A percentile compares a stretch with the other conserved stretches of the same genome.
phyloP scores from a whole-genome alignment of 345 rosid species.

The Triadica sebifera region DNA sequence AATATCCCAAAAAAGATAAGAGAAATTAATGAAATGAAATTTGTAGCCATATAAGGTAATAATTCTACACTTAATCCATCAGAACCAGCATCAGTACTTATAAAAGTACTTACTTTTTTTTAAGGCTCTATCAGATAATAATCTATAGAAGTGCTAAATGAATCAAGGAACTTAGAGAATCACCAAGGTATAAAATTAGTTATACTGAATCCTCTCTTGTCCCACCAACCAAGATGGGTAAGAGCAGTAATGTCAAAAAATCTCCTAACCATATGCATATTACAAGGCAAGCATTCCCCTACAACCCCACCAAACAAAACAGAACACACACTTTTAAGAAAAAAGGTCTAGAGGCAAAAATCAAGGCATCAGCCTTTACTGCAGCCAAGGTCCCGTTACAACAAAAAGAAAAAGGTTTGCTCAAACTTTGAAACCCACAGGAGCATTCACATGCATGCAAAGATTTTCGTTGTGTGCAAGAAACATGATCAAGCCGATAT shows the following conservation, averaged over 20 bases:
- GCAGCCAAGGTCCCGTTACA: not conserved
- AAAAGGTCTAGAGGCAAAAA: not conserved
- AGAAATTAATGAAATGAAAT: not conserved
- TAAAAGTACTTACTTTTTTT: not conserved
- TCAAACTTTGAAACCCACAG: too few relatives aligned
- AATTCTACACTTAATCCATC: not conserved
- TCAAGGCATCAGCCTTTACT: not conserved
- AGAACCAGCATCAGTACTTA: not conserved
- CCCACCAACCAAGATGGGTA: not conserved
- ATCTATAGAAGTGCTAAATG: not conserved
- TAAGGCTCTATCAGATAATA: not conserved
- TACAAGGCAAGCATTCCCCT: not conserved
- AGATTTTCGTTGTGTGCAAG: not conserved
- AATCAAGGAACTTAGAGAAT: not conserved
- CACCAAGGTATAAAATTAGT: not conserved
- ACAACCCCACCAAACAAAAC: not conserved
- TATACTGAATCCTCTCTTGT: not conserved
- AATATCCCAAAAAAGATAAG: not conserved
- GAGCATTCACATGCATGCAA: not conserved
- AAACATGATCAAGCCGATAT: not conserved
- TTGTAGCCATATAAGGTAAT: not conserved
- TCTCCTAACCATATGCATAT: not conserved
- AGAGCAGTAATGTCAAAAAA: not conserved
- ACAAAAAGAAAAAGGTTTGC: not conserved
- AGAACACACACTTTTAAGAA: too few relatives aligned